Evolutionary conservation across 345 rosid species (phyloP).

Genomic region (Nasturtium officinale): DNA sequence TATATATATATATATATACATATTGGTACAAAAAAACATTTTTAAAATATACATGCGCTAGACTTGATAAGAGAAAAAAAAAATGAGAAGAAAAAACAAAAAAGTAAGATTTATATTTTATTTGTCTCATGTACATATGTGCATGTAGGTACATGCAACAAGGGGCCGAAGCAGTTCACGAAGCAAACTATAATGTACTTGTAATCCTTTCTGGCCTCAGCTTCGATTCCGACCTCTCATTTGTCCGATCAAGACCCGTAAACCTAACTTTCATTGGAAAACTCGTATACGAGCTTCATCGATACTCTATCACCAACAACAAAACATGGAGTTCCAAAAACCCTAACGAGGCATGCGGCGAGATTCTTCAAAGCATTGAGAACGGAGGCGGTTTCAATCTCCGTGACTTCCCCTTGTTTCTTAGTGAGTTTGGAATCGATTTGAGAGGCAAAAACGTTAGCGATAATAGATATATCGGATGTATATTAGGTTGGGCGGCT

Average conservation of each 20-base stretch:
- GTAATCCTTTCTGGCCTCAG: slow-evolving; percentile 77
- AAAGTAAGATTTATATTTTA: too few relatives aligned
- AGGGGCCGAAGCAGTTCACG: slow-evolving; percentile 89
- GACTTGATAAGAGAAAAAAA: neutral
- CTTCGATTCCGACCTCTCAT: slow-evolving; percentile 69
- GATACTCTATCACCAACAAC: slow-evolving; percentile 69
- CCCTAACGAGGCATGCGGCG: slow-evolving; percentile 77
- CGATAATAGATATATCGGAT: slow-evolving; percentile 65
- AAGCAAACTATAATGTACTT: slow-evolving; percentile 71
- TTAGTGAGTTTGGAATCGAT: slow-evolving; percentile 72
- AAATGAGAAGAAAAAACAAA: too few relatives aligned
- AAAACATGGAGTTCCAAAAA: slow-evolving; percentile 66
- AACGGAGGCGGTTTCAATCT: too few relatives aligned
- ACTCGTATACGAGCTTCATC: slow-evolving; percentile 71
- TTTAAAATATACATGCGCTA: too few relatives aligned
- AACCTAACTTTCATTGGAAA: slow-evolving; percentile 60
- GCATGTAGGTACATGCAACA: slow-evolving; percentile 80
- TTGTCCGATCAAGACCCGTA: slow-evolving; percentile 50
- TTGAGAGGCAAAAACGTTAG: slow-evolving; percentile 60
- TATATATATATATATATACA: too few relatives aligned
- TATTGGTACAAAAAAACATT: too few relatives aligned
- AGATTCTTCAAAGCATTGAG: slow-evolving; percentile 30
- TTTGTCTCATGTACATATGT: too few relatives aligned
- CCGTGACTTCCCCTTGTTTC: too few relatives aligned
- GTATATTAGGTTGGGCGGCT: slow-evolving; percentile 66